phyloP scores from a whole-genome alignment of 176 grass and related monocot species.

The Bromus sterilis region DNA sequence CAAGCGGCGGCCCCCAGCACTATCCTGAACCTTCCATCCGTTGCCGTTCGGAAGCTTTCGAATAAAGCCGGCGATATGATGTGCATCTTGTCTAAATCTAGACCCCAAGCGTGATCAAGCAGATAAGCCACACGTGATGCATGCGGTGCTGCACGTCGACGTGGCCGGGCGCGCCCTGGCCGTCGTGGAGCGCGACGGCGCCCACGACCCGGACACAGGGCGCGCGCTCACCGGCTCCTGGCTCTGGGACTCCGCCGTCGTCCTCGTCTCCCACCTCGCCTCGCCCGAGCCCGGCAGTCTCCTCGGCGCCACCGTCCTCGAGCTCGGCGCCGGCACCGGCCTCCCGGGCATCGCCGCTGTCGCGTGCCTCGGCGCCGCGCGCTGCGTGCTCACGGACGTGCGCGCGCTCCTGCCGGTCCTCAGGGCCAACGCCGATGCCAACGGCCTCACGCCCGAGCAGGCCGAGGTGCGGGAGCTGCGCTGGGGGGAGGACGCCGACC shows the following conservation, averaged over 20 bases:
- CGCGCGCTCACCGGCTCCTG: slow-evolving; percentile 58
- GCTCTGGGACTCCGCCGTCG: slow-evolving; percentile 65
- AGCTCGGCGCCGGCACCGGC: slow-evolving; percentile 60
- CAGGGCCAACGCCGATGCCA: slow-evolving; percentile 41
- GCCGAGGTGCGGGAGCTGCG: slow-evolving; percentile 48
- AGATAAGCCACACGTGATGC: slow-evolving; percentile 11
- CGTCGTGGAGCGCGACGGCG: slow-evolving; percentile 46
- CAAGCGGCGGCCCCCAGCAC: neutral
- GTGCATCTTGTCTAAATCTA: neutral
- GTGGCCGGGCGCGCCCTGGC: slow-evolving; percentile 13
- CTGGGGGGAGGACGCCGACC: slow-evolving; percentile 15
- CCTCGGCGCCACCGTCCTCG: slow-evolving; percentile 43
- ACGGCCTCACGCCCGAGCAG: slow-evolving; percentile 22
- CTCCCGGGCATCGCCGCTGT: slow-evolving; percentile 52
- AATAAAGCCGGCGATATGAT: neutral
- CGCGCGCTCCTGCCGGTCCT: slow-evolving; percentile 27
- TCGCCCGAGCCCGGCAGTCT: neutral
- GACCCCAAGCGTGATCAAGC: neutral
- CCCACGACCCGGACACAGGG: slow-evolving; percentile 45
- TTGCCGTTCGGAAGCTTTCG: neutral
- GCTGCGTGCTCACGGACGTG: slow-evolving; percentile 53
- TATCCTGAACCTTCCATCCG: neutral
- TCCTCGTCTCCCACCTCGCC: slow-evolving; percentile 39
- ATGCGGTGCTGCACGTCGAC: slow-evolving; percentile 9
- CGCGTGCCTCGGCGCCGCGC: slow-evolving; percentile 40